Evolutionary conservation across 1,284 basidiomycete species (phyloP), one percentile per base, ranked within the genome.

Genomic region (Farysia itapuensis): DNA sequence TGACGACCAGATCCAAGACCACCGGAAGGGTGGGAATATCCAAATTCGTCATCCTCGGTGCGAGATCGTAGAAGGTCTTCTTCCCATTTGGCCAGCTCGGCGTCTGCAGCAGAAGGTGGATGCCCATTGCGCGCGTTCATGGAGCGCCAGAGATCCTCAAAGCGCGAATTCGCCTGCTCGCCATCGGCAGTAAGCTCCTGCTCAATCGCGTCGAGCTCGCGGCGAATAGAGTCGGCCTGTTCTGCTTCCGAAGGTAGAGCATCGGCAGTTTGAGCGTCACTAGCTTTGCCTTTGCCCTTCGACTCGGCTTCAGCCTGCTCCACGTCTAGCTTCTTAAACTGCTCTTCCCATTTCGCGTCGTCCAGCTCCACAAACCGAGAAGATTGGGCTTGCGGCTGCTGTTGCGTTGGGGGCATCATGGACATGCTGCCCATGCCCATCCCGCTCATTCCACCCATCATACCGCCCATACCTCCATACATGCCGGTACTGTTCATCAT

Each of bases 41-140:
- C 67, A 19, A 61, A 57, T 29, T 49, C 40, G 21, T 70, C 67
- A 18, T 65, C 67, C 87, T 90, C 75, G 82, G 85, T 61, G 86
- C 86, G 60, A 81, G 61, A 43, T 35, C 61, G 49, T 31, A 73
- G 48, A 26, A 76, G 59, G 51, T 84, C 51, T 80, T 82, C 73
- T 86, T 89, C 15, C 84, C 86, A 77, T 86, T 89, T 42, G 84
- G 87, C 77, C 82, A 84, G 49, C 19, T 75, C 73, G 15, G 70
- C 71, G 21, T 70, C 67, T 4, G 64, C 59, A 18, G 52, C 45
- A 12, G 51, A 47, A 13, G 59, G 61, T 5, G 60, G 54, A 5
- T 54, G 43, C 26, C 59, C 46, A 15, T 52, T 57, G 30, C 56
- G 40, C 32, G 65, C 43, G 31, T 70, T 64, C 65, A 76, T 73